Conservation (phyloP, 1,284 basidiomycete species). For the Sanghuangporus weigelae region DNA sequence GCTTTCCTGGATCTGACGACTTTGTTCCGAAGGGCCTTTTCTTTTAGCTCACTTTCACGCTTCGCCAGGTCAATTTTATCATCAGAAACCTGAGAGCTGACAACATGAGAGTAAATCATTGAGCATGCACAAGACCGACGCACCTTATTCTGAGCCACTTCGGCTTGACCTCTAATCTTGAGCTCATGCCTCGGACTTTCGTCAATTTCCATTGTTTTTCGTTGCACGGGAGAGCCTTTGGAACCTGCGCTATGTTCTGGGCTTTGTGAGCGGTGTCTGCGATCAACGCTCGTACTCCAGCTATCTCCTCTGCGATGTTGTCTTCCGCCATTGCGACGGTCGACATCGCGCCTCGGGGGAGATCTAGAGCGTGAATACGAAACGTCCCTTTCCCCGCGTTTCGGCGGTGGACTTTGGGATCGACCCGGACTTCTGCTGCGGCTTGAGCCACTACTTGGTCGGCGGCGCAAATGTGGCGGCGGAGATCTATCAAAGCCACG, state of each 20-base stretch:
- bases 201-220: slow-evolving; percentile 43
- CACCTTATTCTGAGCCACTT: slow-evolving; percentile 41
- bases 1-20: slow-evolving; percentile 66
- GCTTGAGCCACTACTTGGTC: slow-evolving; percentile 6
- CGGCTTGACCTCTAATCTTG: slow-evolving; percentile 70
- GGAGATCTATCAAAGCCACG: slow-evolving; percentile 15
- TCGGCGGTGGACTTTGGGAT: not conserved
- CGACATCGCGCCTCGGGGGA: slow-evolving; percentile 6
- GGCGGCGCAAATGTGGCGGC: slow-evolving; percentile 13
- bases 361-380: slow-evolving; percentile 8
- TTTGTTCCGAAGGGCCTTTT: slow-evolving; percentile 73
- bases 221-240: slow-evolving; percentile 18
- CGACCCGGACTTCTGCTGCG: slow-evolving; percentile 24
- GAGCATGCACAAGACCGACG: slow-evolving; percentile 22
- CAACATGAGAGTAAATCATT: slow-evolving; percentile 18
- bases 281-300: slow-evolving; percentile 23
- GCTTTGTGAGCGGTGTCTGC: slow-evolving; percentile 17
- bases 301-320: slow-evolving; percentile 19
- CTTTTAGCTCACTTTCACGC: slow-evolving; percentile 70
- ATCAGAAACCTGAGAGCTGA: slow-evolving; percentile 5
- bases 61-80: slow-evolving; percentile 43
- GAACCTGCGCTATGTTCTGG: slow-evolving; percentile 22
- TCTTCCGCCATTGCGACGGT: not conserved
- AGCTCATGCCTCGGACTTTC: slow-evolving; percentile 40
- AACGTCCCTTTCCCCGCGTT: slow-evolving; percentile 17